phyloP scores from a whole-genome alignment of 2,329 filamentous ascomycete genomes.

The Tolypocladium cylindrosporum region DNA sequence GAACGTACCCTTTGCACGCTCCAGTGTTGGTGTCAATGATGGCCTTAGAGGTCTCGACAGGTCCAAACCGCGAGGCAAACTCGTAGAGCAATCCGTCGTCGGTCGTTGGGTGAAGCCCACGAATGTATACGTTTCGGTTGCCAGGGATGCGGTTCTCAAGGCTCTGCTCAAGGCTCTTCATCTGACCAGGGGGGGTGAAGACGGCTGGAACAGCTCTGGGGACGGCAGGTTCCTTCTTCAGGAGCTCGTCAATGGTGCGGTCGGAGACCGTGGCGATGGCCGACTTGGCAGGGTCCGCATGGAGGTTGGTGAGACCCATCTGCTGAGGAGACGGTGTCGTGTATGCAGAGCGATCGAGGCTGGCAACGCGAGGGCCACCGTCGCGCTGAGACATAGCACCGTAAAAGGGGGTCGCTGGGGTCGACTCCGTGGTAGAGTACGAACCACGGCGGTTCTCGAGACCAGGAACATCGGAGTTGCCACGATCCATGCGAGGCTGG shows the following conservation, averaged over 20 bases:
- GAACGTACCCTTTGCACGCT: conserved; percentile 79
- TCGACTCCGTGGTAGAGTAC: conserved; percentile 59
- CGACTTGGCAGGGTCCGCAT: conserved; percentile 32
- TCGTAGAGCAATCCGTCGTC: conserved; percentile 79
- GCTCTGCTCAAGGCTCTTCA: conserved; percentile 87
- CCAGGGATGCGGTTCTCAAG: conserved; percentile 84
- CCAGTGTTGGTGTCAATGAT: conserved; percentile 93
- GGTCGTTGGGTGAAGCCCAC: conserved; percentile 88
- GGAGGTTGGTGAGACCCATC: conserved; percentile 30
- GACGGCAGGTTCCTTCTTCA: conserved; percentile 70
- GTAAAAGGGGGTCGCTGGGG: conserved; percentile 56
- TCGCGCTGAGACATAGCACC: conserved; percentile 48
- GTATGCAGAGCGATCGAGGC: conserved; percentile 53
- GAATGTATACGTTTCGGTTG: conserved; percentile 97
- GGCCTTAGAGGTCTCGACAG: conserved; percentile 93
- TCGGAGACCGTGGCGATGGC: conserved; percentile 29
- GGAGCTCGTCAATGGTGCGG: conserved; percentile 50
- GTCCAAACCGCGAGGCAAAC: conserved; percentile 81
- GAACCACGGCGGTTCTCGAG: conserved; percentile 58
- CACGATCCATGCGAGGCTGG: conserved; percentile 36
- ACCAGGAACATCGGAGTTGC: conserved; percentile 45
- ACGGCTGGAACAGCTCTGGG: conserved; percentile 84
- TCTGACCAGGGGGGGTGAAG: conserved; percentile 73
- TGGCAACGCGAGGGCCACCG: conserved; percentile 47
- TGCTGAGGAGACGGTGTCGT: conserved; percentile 59